Evolutionary conservation across 139 green algal species (phyloP).

Genomic region (Chlorella sp.): DNA sequence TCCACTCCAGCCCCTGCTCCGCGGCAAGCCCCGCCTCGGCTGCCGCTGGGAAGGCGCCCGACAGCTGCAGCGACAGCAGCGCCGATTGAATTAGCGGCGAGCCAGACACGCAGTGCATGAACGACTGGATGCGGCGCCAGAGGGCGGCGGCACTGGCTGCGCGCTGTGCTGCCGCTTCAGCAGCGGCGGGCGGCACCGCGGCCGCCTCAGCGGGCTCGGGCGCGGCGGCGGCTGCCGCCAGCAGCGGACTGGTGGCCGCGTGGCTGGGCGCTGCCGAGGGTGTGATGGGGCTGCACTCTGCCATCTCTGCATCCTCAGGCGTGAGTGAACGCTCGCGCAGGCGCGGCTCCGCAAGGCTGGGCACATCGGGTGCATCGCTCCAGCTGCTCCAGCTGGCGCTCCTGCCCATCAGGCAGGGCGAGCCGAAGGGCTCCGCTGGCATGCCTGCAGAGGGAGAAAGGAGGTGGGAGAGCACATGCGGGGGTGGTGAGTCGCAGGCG

Average conservation of each 20-base stretch:
- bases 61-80: constrained; percentile 30
- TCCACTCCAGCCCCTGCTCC: neutral
- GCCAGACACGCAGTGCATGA: constrained; percentile 1
- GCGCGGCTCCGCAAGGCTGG: neutral
- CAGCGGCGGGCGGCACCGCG: neutral
- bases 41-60: neutral
- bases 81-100: constrained; percentile 26
- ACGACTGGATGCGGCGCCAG: constrained; percentile 14
- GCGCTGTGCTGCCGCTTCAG: neutral
- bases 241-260: neutral
- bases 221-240: neutral
- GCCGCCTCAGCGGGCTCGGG: neutral
- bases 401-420: neutral
- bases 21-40: neutral
- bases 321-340: neutral
- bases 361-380: neutral
- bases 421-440: neutral
- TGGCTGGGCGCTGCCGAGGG: neutral
- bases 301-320: constrained; percentile 52
- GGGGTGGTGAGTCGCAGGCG: neutral
- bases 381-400: neutral
- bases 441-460: neutral
- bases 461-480: neutral
- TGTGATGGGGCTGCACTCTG: constrained; percentile 3
- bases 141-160: neutral